Percentiles rank a stretch among this genome's conserved stretches.
Conservation (phyloP, 2,329 filamentous ascomycete genomes). For the Corynespora cassiicola region DNA sequence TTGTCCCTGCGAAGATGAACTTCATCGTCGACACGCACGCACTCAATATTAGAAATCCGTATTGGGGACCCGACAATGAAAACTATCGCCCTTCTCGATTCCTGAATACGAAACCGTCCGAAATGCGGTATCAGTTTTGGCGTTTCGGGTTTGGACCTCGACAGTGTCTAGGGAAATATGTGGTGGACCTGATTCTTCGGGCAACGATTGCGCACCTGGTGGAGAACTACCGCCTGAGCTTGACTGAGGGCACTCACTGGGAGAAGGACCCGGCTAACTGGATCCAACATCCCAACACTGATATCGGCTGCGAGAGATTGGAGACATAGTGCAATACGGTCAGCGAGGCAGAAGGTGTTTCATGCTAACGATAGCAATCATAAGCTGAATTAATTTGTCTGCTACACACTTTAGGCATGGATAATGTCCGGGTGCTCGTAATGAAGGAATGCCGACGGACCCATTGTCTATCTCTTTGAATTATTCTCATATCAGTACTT, state of each 20-base stretch:
- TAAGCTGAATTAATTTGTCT: no score
- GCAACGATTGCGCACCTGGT: conserved; percentile 4
- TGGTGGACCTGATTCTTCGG: conserved; percentile 33
- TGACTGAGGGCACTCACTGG: conserved; percentile 1
- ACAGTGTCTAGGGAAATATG: conserved; percentile 50
- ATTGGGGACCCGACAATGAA: conserved; percentile 46
- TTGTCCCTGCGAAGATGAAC: conserved; percentile 43
- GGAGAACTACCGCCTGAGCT: conserved; percentile 4
- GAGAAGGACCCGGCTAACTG: conserved; percentile 6
- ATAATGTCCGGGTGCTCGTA: no score
- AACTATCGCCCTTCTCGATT: conserved; percentile 37
- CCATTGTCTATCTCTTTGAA: no score
- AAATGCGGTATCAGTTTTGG: conserved; percentile 46
- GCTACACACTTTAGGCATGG: no score
- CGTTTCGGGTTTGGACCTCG: conserved; percentile 52
- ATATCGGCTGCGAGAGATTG: conserved; percentile 5
- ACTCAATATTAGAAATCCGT: conserved; percentile 47
- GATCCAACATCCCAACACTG: conserved; percentile 9
- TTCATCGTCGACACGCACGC: conserved; percentile 53
- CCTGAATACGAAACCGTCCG: conserved; percentile 12
- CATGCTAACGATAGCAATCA: no score
- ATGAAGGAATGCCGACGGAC: no score
- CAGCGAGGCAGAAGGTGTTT: no score
- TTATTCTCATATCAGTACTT: no score
- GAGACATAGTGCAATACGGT: no score